These are phyloP conservation scores for Brassica incana DNA, from an alignment of 345 rosid genomes.

Conservation along the genomic window DNA sequence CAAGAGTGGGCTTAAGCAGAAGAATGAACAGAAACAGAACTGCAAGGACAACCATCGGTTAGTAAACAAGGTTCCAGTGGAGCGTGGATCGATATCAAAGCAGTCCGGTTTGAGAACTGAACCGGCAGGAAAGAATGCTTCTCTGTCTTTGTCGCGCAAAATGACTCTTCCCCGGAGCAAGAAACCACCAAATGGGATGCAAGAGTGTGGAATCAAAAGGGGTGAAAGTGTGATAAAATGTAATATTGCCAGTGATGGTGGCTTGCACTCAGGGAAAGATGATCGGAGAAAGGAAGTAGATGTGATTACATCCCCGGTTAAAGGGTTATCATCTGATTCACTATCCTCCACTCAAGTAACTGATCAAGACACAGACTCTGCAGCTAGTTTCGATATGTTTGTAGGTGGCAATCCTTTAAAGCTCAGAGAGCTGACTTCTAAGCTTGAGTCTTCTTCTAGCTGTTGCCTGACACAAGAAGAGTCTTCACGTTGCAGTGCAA, in stretches of 20 bases:
- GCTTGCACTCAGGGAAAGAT: not conserved
- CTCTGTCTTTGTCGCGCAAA: not conserved
- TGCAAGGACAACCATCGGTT: not conserved
- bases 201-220: not conserved
- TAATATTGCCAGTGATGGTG: not conserved
- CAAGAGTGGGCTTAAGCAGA: not conserved
- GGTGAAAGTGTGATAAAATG: not conserved
- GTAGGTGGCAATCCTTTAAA: not conserved
- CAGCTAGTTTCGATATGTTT: not conserved
- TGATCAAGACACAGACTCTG: not conserved
- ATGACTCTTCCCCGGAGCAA: not conserved
- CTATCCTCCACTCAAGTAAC: not conserved
- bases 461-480: not conserved
- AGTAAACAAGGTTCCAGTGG: not conserved
- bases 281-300: not conserved
- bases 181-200: not conserved
- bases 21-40: not conserved
- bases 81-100: not conserved
- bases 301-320: not conserved
- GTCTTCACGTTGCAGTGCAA: not conserved
- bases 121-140: not conserved
- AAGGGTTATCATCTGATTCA: not conserved
- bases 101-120: not conserved
- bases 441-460: not conserved
- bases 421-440: not conserved